phyloP scores from a whole-genome alignment of 2,329 filamentous ascomycete species.

The Xylariaceae sp. region DNA sequence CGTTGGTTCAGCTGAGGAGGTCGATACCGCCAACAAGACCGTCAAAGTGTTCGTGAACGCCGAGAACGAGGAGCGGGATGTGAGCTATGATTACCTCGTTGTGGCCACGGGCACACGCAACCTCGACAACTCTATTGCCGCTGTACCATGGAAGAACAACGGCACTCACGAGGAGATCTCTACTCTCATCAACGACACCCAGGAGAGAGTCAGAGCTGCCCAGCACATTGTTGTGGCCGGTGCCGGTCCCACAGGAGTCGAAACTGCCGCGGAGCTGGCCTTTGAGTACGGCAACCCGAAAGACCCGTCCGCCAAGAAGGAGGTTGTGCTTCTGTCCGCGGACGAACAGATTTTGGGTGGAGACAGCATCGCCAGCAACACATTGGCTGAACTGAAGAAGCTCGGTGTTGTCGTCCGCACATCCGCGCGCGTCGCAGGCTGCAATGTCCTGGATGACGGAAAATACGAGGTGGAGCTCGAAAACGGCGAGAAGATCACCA shows the following conservation, averaged over 20 bases:
- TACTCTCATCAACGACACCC: constrained; percentile 37
- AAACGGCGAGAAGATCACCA: constrained; percentile 42
- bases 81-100: constrained; percentile 53
- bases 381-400: constrained; percentile 45
- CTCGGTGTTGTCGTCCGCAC: constrained; percentile 47
- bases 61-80: constrained; percentile 29
- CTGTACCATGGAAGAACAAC: constrained; percentile 48
- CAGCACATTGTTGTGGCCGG: constrained; percentile 52
- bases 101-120: constrained; percentile 50
- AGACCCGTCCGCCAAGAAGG: constrained; percentile 39
- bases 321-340: constrained; percentile 44
- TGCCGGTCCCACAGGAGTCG: constrained; percentile 51
- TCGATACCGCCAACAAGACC: constrained; percentile 38
- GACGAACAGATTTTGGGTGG: constrained; percentile 40
- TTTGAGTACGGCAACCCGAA: constrained; percentile 45
- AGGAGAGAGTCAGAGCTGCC: constrained; percentile 40
- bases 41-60: constrained; percentile 36
- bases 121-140: constrained; percentile 28
- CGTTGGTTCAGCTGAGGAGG: constrained; percentile 42
- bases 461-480: constrained; percentile 46
- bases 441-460: constrained; percentile 36
- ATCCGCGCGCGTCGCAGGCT: constrained; percentile 37
- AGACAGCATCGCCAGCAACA: constrained; percentile 39
- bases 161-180: constrained; percentile 43
- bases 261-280: constrained; percentile 50